These are phyloP conservation scores for Diplotaxis tenuifolia DNA, from an alignment of 345 rosid genomes.

Conservation along the genomic window DNA sequence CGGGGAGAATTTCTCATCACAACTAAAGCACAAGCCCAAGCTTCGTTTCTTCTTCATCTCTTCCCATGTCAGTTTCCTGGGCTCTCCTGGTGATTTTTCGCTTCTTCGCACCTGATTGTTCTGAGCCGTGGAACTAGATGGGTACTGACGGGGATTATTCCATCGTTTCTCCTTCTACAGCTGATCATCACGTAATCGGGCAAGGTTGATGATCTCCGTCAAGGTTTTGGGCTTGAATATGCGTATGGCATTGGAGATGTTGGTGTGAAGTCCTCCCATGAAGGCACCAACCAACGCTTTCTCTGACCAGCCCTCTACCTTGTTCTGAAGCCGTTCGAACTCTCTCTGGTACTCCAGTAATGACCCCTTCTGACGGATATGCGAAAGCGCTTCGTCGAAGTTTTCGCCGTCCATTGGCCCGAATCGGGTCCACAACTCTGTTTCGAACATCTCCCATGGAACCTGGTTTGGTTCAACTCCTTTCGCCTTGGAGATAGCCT, in stretches of 20 bases:
- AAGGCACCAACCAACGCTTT: neutral
- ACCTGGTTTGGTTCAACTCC: no score
- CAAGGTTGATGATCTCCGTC: no score
- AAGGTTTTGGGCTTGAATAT: neutral
- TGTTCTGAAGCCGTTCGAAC: no score
- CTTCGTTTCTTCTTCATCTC: neutral
- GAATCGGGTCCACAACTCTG: no score
- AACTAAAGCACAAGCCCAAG: neutral
- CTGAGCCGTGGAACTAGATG: no score
- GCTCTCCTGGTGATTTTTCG: neutral
- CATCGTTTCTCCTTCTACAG: neutral
- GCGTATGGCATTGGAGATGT: neutral
- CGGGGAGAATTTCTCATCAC: neutral
- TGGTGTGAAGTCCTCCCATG: neutral
- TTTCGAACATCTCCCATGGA: no score
- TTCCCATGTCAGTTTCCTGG: neutral
- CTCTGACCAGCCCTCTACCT: neutral
- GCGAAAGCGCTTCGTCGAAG: no score
- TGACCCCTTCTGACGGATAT: no score
- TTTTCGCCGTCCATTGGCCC: no score
- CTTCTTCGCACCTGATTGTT: no score
- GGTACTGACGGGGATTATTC: neutral
- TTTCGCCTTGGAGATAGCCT: no score
- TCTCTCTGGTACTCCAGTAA: no score
- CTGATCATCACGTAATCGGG: neutral